phyloP scores from a whole-genome alignment of 2,329 filamentous ascomycete genomes.

The Cladosporium sp. region DNA sequence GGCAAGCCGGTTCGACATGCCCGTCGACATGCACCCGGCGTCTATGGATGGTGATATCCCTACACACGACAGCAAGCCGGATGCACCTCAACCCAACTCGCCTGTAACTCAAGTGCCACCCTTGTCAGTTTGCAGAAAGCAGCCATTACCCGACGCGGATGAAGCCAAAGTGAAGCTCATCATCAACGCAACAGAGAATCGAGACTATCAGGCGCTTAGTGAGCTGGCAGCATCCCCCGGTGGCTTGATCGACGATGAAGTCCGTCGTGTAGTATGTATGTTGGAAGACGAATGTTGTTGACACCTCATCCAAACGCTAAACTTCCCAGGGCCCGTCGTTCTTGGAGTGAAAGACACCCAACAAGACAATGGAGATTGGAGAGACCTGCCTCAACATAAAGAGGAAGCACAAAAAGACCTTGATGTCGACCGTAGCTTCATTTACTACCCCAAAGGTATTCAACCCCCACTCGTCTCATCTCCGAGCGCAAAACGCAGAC shows the following conservation, averaged over 20 bases:
- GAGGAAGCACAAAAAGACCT: slow-evolving; percentile 90
- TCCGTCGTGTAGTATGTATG: slow-evolving; percentile 76
- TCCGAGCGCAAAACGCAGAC: not conserved
- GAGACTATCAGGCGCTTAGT: slow-evolving; percentile 37
- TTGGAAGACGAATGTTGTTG: slow-evolving; percentile 10
- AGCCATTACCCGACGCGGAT: slow-evolving; percentile 19
- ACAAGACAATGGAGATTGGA: slow-evolving; percentile 43
- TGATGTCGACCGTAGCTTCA: slow-evolving; percentile 93
- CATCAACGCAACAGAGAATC: slow-evolving; percentile 37
- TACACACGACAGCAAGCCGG: too few relatives aligned
- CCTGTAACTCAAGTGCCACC: slow-evolving; percentile 13
- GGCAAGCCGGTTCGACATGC: too few relatives aligned
- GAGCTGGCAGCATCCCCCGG: slow-evolving; percentile 39
- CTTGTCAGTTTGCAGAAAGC: slow-evolving; percentile 17
- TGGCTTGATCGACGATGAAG: slow-evolving; percentile 45
- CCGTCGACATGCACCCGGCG: too few relatives aligned
- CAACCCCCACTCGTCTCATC: not conserved
- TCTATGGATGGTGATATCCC: too few relatives aligned
- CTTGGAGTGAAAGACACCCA: slow-evolving; percentile 35
- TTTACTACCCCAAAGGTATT: slow-evolving; percentile 82
- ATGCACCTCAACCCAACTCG: too few relatives aligned
- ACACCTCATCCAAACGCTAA: too few relatives aligned
- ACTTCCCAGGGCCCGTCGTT: slow-evolving; percentile 56
- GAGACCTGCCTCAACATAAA: slow-evolving; percentile 63
- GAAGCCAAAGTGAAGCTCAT: slow-evolving; percentile 32